A percentile compares a stretch with the other conserved stretches of the same genome.
Evolutionary conservation across 202 grass and related monocot species (phyloP).

Genomic region (Zoysia matrella): DNA sequence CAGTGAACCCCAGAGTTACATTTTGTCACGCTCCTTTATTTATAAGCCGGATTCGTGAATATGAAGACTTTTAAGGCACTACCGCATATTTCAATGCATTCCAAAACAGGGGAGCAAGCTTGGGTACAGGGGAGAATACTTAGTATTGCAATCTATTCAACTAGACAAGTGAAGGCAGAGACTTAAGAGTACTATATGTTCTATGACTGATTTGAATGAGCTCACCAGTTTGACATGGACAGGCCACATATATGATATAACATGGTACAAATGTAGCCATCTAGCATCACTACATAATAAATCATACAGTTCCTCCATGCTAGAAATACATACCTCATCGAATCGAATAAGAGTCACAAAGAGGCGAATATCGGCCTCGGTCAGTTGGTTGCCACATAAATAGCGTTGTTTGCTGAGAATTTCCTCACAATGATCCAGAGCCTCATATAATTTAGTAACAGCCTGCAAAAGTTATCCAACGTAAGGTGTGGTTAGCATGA

Average conservation of each 20-base stretch:
- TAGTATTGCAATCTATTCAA: neutral
- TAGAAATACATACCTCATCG: slow-evolving; percentile 73
- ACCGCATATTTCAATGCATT: no score
- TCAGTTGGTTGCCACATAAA: slow-evolving; percentile 74
- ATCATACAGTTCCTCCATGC: neutral
- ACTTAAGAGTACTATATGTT: neutral
- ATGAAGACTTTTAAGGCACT: no score
- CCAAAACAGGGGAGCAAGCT: neutral
- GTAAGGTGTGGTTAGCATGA: neutral
- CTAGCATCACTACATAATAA: neutral
- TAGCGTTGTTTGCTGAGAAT: slow-evolving; percentile 86
- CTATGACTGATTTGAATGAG: neutral
- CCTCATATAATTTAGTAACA: slow-evolving; percentile 59
- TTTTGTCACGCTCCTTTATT: neutral
- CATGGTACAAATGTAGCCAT: neutral
- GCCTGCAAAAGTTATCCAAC: slow-evolving; percentile 52
- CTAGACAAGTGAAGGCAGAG: neutral
- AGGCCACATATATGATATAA: neutral
- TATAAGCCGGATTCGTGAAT: no score
- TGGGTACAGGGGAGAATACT: neutral
- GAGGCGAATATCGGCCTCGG: slow-evolving; percentile 83
- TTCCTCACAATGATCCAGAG: slow-evolving; percentile 86
- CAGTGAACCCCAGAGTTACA: neutral
- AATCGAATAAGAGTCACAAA: slow-evolving; percentile 99
- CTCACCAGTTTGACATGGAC: neutral